Conservation (phyloP, 306 rosid species). For the Echinosophora koreensis region DNA sequence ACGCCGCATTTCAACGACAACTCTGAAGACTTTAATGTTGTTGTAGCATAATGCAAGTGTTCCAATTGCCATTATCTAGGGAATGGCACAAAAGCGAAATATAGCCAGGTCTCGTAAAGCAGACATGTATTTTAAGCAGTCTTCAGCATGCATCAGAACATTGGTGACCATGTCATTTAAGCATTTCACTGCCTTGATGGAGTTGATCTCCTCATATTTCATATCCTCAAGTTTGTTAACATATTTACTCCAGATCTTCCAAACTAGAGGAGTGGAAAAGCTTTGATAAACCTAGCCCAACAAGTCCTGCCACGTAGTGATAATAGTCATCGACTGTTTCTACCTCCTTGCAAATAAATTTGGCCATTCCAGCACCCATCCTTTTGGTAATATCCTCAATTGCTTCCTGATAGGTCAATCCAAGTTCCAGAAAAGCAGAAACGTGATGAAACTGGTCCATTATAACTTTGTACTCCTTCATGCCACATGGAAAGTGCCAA, state of each 20-base stretch:
- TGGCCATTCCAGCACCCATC: too few relatives aligned
- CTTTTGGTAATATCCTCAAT: too few relatives aligned
- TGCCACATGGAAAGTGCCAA: too few relatives aligned
- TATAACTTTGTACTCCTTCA: too few relatives aligned
- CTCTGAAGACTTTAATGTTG: slow-evolving; percentile 89
- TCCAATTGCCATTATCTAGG: slow-evolving; percentile 99
- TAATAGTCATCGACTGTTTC: slow-evolving; percentile 93
- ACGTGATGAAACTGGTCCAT: too few relatives aligned
- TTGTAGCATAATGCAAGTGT: slow-evolving; percentile 92
- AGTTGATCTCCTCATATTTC: slow-evolving; percentile 80
- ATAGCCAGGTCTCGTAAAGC: too few relatives aligned
- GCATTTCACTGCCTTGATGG: slow-evolving; percentile 88
- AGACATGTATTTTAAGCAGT: too few relatives aligned
- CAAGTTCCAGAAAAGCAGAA: too few relatives aligned
- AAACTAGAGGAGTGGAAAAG: slow-evolving; percentile 85
- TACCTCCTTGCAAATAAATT: too few relatives aligned
- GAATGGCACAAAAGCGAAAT: too few relatives aligned
- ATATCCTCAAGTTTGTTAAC: slow-evolving; percentile 93
- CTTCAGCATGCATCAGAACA: too few relatives aligned
- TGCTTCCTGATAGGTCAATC: too few relatives aligned
- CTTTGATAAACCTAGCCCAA: slow-evolving; percentile 95
- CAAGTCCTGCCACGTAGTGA: slow-evolving; percentile 99
- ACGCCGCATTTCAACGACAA: slow-evolving; percentile 97
- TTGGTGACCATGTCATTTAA: slow-evolving; percentile 95
- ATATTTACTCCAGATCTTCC: slow-evolving; percentile 95